Conservation (phyloP, 2,329 filamentous ascomycete species). For the Blastomyces silverae region DNA sequence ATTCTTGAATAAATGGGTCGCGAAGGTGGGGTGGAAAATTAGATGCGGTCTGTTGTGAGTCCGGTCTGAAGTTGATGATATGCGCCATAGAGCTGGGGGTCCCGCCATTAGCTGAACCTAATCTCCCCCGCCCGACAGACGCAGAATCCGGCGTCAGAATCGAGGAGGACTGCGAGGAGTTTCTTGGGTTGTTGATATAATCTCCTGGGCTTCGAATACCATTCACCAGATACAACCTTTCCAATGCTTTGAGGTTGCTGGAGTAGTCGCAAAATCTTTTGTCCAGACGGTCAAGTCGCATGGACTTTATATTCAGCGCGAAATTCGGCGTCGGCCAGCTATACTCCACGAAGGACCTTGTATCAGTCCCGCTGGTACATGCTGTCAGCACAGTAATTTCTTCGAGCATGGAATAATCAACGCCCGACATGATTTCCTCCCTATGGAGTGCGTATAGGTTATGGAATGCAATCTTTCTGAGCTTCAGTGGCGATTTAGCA, state of each 20-base stretch:
- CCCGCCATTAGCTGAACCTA: background rate
- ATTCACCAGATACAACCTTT: conserved; percentile 50
- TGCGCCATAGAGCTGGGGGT: background rate
- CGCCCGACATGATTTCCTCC: conserved; percentile 41
- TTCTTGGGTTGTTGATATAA: conserved; percentile 28
- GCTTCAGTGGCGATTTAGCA: conserved; percentile 40
- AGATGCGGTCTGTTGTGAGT: conserved; percentile 23
- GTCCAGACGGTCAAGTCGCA: conserved; percentile 46
- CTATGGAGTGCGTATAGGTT: conserved; percentile 53
- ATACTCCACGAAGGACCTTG: conserved; percentile 50
- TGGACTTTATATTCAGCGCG: conserved; percentile 40
- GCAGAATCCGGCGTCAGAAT: background rate
- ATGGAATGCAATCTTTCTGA: conserved; percentile 50
- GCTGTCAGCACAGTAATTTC: conserved; percentile 51
- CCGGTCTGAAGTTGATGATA: conserved; percentile 20
- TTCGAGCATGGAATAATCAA: conserved; percentile 39
- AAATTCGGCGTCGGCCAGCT: conserved; percentile 44
- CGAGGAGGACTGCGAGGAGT: conserved; percentile 15
- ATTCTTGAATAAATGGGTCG: conserved; percentile 46
- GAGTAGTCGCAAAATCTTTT: conserved; percentile 43
- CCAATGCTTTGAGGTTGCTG: conserved; percentile 39
- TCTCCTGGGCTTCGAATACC: conserved; percentile 29
- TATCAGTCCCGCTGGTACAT: conserved; percentile 37
- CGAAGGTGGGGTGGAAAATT: conserved; percentile 32
- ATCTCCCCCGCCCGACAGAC: background rate